phyloP scores from a whole-genome alignment of 2,329 filamentous ascomycete species.

The Diaporthe helianthi region DNA sequence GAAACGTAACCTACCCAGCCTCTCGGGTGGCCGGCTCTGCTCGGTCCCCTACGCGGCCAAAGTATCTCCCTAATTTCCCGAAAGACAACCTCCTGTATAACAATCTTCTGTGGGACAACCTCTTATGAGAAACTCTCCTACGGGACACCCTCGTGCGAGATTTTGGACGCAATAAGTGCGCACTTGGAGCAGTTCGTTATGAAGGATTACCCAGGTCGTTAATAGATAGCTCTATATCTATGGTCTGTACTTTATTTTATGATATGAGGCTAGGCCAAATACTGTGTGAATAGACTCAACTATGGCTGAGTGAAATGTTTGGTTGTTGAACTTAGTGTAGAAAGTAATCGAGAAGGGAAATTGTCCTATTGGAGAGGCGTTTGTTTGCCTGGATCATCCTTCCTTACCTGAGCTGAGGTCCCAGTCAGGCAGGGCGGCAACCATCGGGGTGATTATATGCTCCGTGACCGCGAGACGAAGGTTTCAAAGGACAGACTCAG shows the following conservation, averaged over 20 bases:
- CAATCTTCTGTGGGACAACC: too few species aligned
- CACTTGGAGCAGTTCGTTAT: not conserved
- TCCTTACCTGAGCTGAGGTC: not conserved
- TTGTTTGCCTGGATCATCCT: not conserved
- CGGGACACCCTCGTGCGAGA: too few species aligned
- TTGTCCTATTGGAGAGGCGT: not conserved
- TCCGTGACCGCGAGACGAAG: not conserved
- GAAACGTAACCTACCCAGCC: not conserved
- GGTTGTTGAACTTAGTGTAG: not conserved
- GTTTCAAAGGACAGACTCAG: not conserved
- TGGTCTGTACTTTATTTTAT: too few species aligned
- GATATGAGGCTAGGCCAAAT: too few species aligned
- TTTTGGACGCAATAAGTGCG: not conserved
- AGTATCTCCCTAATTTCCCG: too few species aligned
- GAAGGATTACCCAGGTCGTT: not conserved
- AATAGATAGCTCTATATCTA: too few species aligned
- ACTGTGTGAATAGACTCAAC: too few species aligned
- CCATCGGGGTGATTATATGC: not conserved
- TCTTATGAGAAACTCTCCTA: too few species aligned
- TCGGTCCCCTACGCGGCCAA: too few species aligned
- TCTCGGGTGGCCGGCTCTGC: not conserved
- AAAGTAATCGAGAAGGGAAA: not conserved
- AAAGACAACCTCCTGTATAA: too few species aligned
- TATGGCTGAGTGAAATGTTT: not conserved
- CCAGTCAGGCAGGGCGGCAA: not conserved